Percentiles rank a stretch among this genome's conserved stretches.
phyloP scores from a whole-genome alignment of 2,329 filamentous ascomycete species.

The Fusarium coffeatum region DNA sequence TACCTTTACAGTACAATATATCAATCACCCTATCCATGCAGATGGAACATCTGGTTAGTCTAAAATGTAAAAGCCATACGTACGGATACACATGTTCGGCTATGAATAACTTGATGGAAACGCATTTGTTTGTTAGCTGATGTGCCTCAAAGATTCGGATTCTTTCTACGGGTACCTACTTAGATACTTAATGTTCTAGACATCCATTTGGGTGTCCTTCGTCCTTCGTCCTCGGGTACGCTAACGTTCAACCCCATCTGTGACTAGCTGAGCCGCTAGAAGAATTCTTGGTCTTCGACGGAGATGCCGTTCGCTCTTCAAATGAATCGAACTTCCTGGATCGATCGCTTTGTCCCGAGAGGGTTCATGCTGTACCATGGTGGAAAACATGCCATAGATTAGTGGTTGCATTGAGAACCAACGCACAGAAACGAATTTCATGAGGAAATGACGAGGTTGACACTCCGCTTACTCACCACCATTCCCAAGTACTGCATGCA shows the following conservation, averaged over 20 bases:
- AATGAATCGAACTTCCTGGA: not conserved
- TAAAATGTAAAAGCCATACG: not conserved
- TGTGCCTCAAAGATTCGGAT: not conserved
- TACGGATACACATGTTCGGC: not conserved
- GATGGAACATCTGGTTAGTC: not conserved
- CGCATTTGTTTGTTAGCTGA: not conserved
- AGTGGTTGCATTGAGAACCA: not conserved
- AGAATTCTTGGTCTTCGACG: conserved; percentile 18
- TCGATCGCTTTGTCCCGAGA: conserved; percentile 13
- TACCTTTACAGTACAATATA: not conserved
- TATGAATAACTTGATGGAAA: not conserved
- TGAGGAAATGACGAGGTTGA: conserved; percentile 11
- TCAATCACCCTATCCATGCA: too few species aligned
- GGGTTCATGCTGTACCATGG: not conserved
- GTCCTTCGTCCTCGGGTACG: not conserved
- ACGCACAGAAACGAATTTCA: not conserved
- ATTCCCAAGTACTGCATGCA: not conserved
- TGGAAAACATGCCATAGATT: not conserved
- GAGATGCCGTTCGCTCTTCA: conserved; percentile 15
- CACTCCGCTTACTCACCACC: not conserved
- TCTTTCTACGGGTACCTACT: not conserved
- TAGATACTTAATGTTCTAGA: not conserved
- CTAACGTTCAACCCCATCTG: conserved; percentile 4
- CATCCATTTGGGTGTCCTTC: not conserved
- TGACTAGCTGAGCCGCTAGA: conserved; percentile 17